Evolutionary conservation across 202 grass and related monocot species (phyloP), one percentile per base, ranked within the genome.

Genomic region (Dendrocalamus latiflorus): DNA sequence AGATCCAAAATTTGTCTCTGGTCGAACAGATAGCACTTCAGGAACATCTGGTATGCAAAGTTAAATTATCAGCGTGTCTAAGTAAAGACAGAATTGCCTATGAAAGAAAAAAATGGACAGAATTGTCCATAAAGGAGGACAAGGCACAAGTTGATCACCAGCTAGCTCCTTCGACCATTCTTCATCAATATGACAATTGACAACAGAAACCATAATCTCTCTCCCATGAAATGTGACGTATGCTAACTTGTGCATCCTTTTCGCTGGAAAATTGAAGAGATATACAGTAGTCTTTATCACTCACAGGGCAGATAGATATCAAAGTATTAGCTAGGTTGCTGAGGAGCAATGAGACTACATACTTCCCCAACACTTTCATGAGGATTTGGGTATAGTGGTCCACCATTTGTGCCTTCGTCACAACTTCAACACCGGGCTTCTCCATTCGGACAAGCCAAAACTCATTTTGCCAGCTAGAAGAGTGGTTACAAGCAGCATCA

Each of bases 161-260:
- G 89, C 89, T 87, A 98, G 82, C 59, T 91, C 89, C 41, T 82
- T 72, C 43, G 96, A 85, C 9, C 78, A 90, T 47, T 90, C 82
- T 83, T 92, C 83, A 34, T 93, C 87, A 83, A 95, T 92, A 24
- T 92, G 87, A 78, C 93, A 99, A 62, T n/a, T n/a, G n/a, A n/a
- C n/a, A n/a, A n/a, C 91, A 95, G 84, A 99, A 99, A 24, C 96
- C 87, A 85, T 93, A 95, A 85, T 95, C 57, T 60, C 73, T 89
- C 15, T 93, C 89, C 93, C 96, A 94, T 69, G 96, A 95, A 43
- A 95, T 83, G 65, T 90, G 68, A 84, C 91, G 92, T 85, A 99
- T 95, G 70, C 93, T 89, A 56, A 90, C 96, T 85, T 99, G 93
- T 37, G 96, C 91, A 84, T 99, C 93, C 58, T 95, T 91, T 78